phyloP scores from a whole-genome alignment of 2,329 filamentous ascomycete genomes.

The Emergomyces orientalis region DNA sequence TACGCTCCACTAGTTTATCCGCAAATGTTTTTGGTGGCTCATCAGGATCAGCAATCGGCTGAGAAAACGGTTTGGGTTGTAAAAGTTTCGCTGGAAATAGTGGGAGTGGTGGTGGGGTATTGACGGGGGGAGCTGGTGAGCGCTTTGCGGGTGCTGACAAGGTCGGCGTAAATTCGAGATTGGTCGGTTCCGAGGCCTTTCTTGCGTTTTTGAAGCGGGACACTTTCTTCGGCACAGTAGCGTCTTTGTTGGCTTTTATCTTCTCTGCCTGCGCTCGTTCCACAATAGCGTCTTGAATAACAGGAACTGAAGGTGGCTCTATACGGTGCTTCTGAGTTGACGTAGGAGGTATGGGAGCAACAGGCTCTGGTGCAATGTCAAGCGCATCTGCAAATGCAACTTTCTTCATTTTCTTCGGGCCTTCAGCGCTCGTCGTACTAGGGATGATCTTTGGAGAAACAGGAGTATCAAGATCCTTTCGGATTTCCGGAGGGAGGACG shows the following conservation, averaged over 20 bases:
- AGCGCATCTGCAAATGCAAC: constrained; percentile 71
- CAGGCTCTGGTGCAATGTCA: constrained; percentile 53
- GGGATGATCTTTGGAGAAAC: constrained; percentile 12
- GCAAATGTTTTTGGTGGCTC: constrained; percentile 37
- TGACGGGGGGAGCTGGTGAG: constrained; percentile 16
- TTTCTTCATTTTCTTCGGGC: constrained; percentile 49
- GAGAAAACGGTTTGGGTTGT: constrained; percentile 32
- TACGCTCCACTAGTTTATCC: constrained; percentile 48
- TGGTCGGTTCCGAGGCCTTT: constrained; percentile 14
- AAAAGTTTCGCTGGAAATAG: constrained; percentile 32
- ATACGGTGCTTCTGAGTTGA: constrained; percentile 22
- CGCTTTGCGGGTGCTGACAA: constrained; percentile 10
- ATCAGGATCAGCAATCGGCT: constrained; percentile 24
- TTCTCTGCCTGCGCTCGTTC: constrained; percentile 31
- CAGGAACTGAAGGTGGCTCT: constrained; percentile 30
- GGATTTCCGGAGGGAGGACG: constrained; percentile 27
- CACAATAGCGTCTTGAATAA: constrained; percentile 36
- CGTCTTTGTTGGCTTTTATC: constrained; percentile 14
- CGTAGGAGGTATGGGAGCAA: constrained; percentile 14
- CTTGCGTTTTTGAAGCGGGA: constrained; percentile 39
- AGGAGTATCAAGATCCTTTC: constrained; percentile 23
- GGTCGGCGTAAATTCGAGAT: constrained; percentile 11
- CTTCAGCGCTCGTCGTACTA: constrained; percentile 19
- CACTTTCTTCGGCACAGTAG: constrained; percentile 24
- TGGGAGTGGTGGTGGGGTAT: constrained; percentile 18